A percentile compares a stretch with the other conserved stretches of the same genome.
phyloP scores from a whole-genome alignment of 495 filamentous ascomycete species.

The Copromyces sp. region DNA sequence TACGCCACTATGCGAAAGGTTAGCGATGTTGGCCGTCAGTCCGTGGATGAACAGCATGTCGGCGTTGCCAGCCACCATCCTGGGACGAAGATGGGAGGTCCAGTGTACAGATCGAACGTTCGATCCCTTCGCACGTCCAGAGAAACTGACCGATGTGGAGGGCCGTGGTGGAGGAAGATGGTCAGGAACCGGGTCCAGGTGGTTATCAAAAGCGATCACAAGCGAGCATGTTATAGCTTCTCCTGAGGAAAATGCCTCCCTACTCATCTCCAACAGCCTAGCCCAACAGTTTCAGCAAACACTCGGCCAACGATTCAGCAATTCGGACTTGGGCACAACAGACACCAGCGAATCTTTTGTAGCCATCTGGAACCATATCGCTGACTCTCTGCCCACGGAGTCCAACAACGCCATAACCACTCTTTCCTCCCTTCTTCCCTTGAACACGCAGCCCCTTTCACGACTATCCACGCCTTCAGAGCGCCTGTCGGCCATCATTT shows the following conservation, averaged over 20 bases:
- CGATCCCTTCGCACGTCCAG: slow-evolving; percentile 3
- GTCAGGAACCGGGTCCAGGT: background rate
- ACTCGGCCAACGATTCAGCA: background rate
- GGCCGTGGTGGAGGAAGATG: background rate
- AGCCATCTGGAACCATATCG: background rate
- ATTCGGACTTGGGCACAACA: background rate
- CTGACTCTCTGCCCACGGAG: background rate
- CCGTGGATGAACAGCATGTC: slow-evolving; percentile 14
- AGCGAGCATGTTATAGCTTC: background rate
- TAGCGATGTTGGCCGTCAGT: slow-evolving; percentile 12
- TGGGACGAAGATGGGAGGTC: slow-evolving; percentile 10
- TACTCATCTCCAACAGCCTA: background rate
- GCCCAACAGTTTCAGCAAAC: background rate
- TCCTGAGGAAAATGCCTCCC: background rate
- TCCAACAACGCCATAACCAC: background rate
- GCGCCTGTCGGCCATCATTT: slow-evolving; percentile 12
- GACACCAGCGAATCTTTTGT: background rate
- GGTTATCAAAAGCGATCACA: background rate
- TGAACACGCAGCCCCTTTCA: slow-evolving; percentile 12
- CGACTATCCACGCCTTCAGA: slow-evolving; percentile 9
- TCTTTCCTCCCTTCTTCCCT: slow-evolving; percentile 5
- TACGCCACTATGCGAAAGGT: slow-evolving; percentile 9
- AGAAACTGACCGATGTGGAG: background rate
- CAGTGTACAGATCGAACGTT: slow-evolving; percentile 17
- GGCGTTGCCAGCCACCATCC: slow-evolving; percentile 13